Conservation (phyloP, 441 rosid genomes). For the Gossypium trilobum region DNA sequence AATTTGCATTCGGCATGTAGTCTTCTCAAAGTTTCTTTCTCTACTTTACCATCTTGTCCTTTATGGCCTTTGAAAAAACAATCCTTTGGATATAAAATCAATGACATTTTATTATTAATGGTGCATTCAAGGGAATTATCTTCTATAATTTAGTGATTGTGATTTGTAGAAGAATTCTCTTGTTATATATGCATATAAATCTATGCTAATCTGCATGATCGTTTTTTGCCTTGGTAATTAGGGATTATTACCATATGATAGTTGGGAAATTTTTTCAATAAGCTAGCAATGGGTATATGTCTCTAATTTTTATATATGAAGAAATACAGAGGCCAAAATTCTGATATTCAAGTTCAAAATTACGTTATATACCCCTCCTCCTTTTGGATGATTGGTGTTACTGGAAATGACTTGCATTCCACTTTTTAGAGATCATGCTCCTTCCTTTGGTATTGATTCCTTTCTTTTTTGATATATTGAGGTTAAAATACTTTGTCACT, state of each 20-base stretch:
- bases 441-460: conserved; percentile 17
- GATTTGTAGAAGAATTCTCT: no score
- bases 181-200: no score
- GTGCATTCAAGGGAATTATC: no score
- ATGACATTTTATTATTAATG: background rate
- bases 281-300: background rate
- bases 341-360: background rate
- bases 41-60: background rate
- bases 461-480: conserved; percentile 23
- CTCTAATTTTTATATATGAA: background rate
- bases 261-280: background rate
- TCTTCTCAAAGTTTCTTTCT: background rate
- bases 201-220: background rate
- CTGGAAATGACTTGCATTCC: background rate
- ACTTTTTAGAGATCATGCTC: background rate
- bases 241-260: background rate
- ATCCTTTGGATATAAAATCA: background rate
- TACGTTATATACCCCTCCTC: background rate
- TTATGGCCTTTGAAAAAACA: background rate
- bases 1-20: background rate
- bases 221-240: background rate
- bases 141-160: no score
- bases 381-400: background rate
- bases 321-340: background rate
- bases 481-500: conserved; percentile 81